Evolutionary conservation across 257 asterid genomes (phyloP).

Genomic region (Solanum pennellii): DNA sequence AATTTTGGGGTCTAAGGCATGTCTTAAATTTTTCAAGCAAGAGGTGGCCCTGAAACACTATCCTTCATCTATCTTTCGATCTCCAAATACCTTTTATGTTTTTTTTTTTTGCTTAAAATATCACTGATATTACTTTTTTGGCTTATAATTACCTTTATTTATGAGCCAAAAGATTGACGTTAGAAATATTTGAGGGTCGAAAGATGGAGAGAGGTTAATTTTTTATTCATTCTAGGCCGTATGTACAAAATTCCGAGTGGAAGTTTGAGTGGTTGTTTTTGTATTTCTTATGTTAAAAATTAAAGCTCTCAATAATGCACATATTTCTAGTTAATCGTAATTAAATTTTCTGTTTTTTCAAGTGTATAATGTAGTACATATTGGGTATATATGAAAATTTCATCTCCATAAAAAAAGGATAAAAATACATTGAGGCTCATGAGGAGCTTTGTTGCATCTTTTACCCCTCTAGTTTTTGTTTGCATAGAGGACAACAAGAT

Average conservation of each 20-base stretch:
- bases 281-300: neutral
- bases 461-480: constrained; percentile 26
- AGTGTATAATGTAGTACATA: neutral
- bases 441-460: neutral
- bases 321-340: neutral
- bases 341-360: neutral
- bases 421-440: neutral
- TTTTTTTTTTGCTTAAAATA: too few species aligned
- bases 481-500: constrained; percentile 62
- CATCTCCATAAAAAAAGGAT: neutral
- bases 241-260: neutral
- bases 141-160: too few species aligned
- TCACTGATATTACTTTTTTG: too few species aligned
- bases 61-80: neutral
- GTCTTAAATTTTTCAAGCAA: neutral
- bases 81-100: neutral
- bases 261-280: neutral
- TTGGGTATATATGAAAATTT: neutral
- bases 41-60: neutral
- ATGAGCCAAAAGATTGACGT: neutral
- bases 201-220: too few species aligned
- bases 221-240: neutral
- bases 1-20: neutral
- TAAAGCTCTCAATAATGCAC: neutral
- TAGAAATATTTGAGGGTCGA: neutral